Conservation (phyloP, 345 rosid genomes). For the Capsella bursapastoris region DNA sequence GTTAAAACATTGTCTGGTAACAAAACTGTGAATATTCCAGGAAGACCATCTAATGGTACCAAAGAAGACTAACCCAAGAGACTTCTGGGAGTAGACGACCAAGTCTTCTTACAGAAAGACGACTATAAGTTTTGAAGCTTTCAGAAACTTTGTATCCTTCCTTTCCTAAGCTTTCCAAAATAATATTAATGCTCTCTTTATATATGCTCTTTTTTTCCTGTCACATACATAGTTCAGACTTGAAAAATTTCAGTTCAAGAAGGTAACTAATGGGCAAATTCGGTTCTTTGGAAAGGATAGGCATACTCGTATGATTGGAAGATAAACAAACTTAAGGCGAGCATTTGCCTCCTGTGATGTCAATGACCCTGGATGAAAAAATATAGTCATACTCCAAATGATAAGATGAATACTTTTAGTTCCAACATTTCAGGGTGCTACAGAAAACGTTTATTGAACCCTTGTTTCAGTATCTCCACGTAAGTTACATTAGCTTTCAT, state of each 20-base stretch:
- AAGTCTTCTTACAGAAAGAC: constrained; percentile 67
- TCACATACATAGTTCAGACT: constrained; percentile 2
- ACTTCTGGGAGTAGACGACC: constrained; percentile 87
- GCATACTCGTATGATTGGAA: constrained; percentile 59
- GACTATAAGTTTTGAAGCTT: constrained; percentile 54
- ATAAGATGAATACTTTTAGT: not conserved
- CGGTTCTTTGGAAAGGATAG: not conserved
- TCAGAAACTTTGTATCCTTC: constrained; percentile 49
- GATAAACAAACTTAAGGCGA: constrained; percentile 66
- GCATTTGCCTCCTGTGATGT: constrained; percentile 59
- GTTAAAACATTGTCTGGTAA: not conserved
- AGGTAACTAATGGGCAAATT: constrained; percentile 6
- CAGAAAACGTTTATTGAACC: not conserved
- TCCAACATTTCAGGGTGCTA: not conserved
- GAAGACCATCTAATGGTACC: not conserved
- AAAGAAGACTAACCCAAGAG: constrained; percentile 62
- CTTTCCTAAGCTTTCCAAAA: constrained; percentile 52
- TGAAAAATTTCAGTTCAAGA: not conserved
- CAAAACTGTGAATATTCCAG: not conserved
- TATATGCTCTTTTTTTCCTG: constrained; percentile 65
- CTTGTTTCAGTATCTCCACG: not conserved
- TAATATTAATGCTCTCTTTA: constrained; percentile 55
- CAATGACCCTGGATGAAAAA: constrained; percentile 19
- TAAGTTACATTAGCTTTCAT: constrained; percentile 4
- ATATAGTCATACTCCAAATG: not conserved